Conservation (phyloP, 352 stramenopile genomes). For the Globisporangium carolinianum region DNA sequence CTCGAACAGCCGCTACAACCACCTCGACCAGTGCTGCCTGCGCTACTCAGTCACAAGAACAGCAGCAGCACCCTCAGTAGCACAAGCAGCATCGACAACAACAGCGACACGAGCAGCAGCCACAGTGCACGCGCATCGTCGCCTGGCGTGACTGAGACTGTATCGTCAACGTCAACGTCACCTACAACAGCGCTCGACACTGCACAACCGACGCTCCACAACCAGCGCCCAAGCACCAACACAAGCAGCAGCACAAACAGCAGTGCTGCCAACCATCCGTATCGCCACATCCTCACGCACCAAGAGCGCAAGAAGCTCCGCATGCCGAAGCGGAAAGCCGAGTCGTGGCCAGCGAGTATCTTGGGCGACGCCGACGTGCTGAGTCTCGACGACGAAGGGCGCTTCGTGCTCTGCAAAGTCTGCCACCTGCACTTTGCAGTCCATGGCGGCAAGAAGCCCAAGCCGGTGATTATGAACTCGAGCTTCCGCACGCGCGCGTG, state of each 20-base stretch:
- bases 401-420: conserved; percentile 77
- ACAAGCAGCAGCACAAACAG: too few relatives aligned
- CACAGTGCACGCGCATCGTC: conserved; percentile 3
- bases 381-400: conserved; percentile 70
- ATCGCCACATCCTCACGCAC: conserved; percentile 26
- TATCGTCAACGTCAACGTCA: background rate
- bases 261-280: background rate
- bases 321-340: conserved; percentile 77
- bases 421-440: conserved; percentile 78
- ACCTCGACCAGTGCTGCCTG: background rate
- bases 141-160: background rate
- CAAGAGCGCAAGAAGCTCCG: conserved; percentile 33
- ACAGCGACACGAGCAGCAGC: background rate
- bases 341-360: conserved; percentile 67
- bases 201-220: too few relatives aligned
- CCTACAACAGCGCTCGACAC: background rate
- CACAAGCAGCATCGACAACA: conserved; percentile 7
- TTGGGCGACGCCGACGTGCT: conserved; percentile 62
- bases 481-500: conserved; percentile 71
- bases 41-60: background rate
- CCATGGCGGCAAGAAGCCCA: conserved; percentile 74
- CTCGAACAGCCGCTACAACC: background rate
- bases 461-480: conserved; percentile 80
- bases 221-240: too few relatives aligned
- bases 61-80: conserved; percentile 2